Conservation (phyloP, 2,329 filamentous ascomycete genomes). For the Gnomoniopsis sp. region DNA sequence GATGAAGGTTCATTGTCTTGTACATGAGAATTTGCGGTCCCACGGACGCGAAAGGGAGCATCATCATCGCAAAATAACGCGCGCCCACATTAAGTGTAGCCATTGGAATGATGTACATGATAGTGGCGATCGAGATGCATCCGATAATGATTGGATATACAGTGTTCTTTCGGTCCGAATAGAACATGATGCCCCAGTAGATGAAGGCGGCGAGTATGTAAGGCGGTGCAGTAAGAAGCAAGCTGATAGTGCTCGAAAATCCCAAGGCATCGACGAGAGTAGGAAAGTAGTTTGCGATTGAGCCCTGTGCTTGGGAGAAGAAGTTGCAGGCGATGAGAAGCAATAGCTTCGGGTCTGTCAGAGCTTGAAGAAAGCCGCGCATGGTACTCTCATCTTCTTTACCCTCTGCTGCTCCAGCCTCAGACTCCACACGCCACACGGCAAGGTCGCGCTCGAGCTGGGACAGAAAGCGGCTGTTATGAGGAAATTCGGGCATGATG, state of each 20-base stretch:
- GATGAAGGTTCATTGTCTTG: conserved; percentile 38
- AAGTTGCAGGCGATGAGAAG: conserved; percentile 36
- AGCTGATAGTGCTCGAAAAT: conserved; percentile 34
- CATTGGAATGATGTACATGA: conserved; percentile 36
- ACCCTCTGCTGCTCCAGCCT: conserved; percentile 36
- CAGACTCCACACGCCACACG: conserved; percentile 31
- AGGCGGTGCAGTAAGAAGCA: conserved; percentile 44
- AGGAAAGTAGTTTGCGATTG: conserved; percentile 28
- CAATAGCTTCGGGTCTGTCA: conserved; percentile 34
- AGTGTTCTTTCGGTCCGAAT: conserved; percentile 35
- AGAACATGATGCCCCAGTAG: conserved; percentile 30
- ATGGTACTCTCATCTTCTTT: conserved; percentile 29
- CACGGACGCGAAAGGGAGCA: conserved; percentile 36
- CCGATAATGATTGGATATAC: conserved; percentile 32
- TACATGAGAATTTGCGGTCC: conserved; percentile 37
- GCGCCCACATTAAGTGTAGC: conserved; percentile 33
- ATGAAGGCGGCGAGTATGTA: conserved; percentile 38
- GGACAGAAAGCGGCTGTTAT: conserved; percentile 34
- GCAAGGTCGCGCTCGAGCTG: conserved; percentile 28
- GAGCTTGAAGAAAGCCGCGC: conserved; percentile 26
- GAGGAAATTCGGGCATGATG: conserved; percentile 37
- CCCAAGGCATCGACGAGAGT: conserved; percentile 31
- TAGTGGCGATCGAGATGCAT: conserved; percentile 30
- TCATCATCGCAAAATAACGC: conserved; percentile 40
- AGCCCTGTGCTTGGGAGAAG: conserved; percentile 35